These are phyloP conservation scores for Dendryphion nanum DNA, from an alignment of 2,329 filamentous ascomycete species.

Conservation along the genomic window DNA sequence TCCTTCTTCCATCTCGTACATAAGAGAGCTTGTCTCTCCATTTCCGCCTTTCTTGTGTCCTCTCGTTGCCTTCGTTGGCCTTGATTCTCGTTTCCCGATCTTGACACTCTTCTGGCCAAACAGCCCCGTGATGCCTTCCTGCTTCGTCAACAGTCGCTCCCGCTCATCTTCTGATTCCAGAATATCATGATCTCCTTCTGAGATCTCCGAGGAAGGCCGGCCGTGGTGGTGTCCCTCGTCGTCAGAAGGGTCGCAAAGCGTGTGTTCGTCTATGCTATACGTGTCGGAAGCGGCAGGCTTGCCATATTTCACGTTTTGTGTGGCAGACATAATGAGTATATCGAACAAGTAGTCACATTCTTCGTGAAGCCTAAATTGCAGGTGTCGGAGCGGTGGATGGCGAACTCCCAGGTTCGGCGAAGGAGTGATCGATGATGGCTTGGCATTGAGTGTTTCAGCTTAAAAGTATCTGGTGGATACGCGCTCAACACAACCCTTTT, in stretches of 20 bases:
- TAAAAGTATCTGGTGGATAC: too few relatives aligned
- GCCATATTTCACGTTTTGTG: slow-evolving; percentile 12
- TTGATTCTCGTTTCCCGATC: slow-evolving; percentile 25
- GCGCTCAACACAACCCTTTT: too few relatives aligned
- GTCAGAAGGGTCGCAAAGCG: slow-evolving; percentile 31
- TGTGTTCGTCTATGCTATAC: slow-evolving; percentile 26
- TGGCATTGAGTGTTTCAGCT: background rate
- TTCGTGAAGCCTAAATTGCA: slow-evolving; percentile 14
- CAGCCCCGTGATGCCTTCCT: slow-evolving; percentile 21
- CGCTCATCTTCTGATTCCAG: slow-evolving; percentile 49
- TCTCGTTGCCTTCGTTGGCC: slow-evolving; percentile 22
- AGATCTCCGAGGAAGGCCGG: slow-evolving; percentile 36
- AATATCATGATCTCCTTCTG: slow-evolving; percentile 38
- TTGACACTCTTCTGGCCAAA: slow-evolving; percentile 28
- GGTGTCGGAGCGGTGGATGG: slow-evolving; percentile 4
- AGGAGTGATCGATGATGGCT: too few relatives aligned
- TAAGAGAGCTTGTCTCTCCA: slow-evolving; percentile 71
- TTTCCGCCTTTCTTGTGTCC: slow-evolving; percentile 45
- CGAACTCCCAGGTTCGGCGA: too few relatives aligned
- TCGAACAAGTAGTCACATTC: background rate
- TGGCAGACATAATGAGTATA: slow-evolving; percentile 22
- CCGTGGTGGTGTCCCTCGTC: slow-evolving; percentile 29
- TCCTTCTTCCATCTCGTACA: slow-evolving; percentile 91
- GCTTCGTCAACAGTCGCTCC: slow-evolving; percentile 40
- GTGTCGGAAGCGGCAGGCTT: slow-evolving; percentile 18